Evolutionary conservation across 1,139 yeast genomes (phyloP).

Genomic region (Meyerozyma guilliermondii): DNA sequence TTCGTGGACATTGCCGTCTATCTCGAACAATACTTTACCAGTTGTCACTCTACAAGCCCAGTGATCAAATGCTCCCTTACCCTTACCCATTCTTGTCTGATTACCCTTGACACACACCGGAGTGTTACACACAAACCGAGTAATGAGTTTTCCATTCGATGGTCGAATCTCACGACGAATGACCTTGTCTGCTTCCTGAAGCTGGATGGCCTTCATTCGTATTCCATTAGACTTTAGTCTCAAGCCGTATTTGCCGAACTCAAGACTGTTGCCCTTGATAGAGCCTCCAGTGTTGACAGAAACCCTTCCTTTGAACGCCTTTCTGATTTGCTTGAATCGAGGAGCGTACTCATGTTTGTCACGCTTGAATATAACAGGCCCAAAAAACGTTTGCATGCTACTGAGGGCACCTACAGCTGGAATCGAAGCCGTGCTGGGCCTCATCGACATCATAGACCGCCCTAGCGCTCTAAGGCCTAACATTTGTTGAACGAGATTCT

Average conservation of each 20-base stretch:
- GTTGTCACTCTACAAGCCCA: conserved; percentile 98
- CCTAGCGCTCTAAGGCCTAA: background rate
- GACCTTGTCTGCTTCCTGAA: conserved; percentile 86
- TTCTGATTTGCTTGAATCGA: conserved; percentile 63
- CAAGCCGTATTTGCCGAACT: conserved; percentile 81
- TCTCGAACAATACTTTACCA: conserved; percentile 87
- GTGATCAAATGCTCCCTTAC: conserved; percentile 96
- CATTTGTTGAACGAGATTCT: background rate
- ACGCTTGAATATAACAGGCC: conserved; percentile 26
- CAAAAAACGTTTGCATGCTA: background rate
- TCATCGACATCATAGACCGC: background rate
- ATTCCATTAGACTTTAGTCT: conserved; percentile 84
- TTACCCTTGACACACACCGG: conserved; percentile 97
- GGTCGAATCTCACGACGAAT: conserved; percentile 79
- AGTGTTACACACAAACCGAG: conserved; percentile 77
- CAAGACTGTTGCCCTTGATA: conserved; percentile 74
- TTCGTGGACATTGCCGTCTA: conserved; percentile 77
- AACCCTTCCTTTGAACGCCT: conserved; percentile 93
- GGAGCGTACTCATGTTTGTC: conserved; percentile 87
- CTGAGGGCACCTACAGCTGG: background rate
- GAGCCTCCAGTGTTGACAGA: conserved; percentile 95
- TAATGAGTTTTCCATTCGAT: conserved; percentile 62
- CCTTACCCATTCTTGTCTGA: conserved; percentile 99
- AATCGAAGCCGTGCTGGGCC: background rate
- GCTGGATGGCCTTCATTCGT: conserved; percentile 82